phyloP scores from a whole-genome alignment of 805 yeast genomes.

The Spathaspora passalidarum region DNA sequence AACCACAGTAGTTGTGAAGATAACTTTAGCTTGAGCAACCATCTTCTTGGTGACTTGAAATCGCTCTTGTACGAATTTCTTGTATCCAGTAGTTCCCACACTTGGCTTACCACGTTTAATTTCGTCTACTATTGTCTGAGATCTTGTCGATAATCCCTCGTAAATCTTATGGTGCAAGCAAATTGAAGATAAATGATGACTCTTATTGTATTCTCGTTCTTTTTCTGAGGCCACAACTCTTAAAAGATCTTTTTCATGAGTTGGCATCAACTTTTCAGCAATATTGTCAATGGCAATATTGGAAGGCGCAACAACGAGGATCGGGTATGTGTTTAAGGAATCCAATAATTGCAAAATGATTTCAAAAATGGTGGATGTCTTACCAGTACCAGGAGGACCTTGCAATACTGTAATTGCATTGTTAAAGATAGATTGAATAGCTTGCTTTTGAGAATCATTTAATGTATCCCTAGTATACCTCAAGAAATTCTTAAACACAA shows the following conservation, averaged over 20 bases:
- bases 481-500: conserved; percentile 54
- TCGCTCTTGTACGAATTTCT: conserved; percentile 45
- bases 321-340: conserved; percentile 56
- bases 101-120: conserved; percentile 29
- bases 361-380: conserved; percentile 42
- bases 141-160: conserved; percentile 44
- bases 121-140: conserved; percentile 42
- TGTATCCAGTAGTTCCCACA: conserved; percentile 37
- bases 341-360: conserved; percentile 52
- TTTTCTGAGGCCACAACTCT: conserved; percentile 60
- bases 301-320: conserved; percentile 72
- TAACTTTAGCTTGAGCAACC: conserved; percentile 64
- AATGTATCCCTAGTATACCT: conserved; percentile 48
- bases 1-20: conserved; percentile 69
- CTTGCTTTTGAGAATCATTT: conserved; percentile 58
- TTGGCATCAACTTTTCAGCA: conserved; percentile 60
- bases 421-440: conserved; percentile 50
- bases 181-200: conserved; percentile 56
- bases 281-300: conserved; percentile 75
- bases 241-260: conserved; percentile 49
- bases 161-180: conserved; percentile 63
- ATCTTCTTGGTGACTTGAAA: conserved; percentile 46
- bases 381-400: conserved; percentile 69
- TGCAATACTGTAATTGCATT: conserved; percentile 48
- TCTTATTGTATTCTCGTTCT: conserved; percentile 55